Percentiles rank a stretch among this genome's conserved stretches.
Conservation (phyloP, 495 filamentous ascomycete species). For the Neurospora sp. region DNA sequence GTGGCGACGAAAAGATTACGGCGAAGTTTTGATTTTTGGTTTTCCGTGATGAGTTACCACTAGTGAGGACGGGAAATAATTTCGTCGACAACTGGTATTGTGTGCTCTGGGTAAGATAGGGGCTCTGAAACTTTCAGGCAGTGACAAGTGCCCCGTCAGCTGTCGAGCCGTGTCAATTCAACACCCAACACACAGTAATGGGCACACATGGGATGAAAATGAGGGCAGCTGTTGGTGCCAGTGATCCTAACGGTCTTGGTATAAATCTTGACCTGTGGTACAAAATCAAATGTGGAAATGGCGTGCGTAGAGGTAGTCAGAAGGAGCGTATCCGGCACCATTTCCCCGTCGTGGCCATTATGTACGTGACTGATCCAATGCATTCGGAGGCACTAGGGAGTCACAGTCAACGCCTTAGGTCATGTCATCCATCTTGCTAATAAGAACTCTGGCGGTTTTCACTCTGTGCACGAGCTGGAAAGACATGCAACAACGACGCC, state of each 20-base stretch:
- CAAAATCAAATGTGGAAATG: not conserved
- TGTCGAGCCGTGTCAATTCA: not conserved
- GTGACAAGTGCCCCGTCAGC: not conserved
- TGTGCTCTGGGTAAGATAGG: not conserved
- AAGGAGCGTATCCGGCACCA: not conserved
- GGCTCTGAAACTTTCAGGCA: not conserved
- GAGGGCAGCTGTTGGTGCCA: not conserved
- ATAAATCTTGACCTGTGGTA: not conserved
- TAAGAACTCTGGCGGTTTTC: too few species aligned
- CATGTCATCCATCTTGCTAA: too few species aligned
- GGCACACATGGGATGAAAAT: not conserved
- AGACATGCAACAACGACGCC: too few species aligned
- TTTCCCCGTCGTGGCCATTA: not conserved
- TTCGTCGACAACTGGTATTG: not conserved
- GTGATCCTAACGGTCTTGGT: not conserved
- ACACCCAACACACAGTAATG: not conserved
- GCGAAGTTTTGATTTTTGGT: not conserved
- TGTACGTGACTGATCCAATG: too few species aligned
- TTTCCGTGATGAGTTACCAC: not conserved
- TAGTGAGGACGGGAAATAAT: not conserved
- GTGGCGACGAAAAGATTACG: not conserved
- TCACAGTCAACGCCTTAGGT: too few species aligned
- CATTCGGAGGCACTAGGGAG: too few species aligned
- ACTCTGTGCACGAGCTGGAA: too few species aligned
- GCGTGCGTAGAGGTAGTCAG: not conserved